Evolutionary conservation across 2,329 filamentous ascomycete genomes (phyloP).

Genomic region (Fusarium agapanthi): DNA sequence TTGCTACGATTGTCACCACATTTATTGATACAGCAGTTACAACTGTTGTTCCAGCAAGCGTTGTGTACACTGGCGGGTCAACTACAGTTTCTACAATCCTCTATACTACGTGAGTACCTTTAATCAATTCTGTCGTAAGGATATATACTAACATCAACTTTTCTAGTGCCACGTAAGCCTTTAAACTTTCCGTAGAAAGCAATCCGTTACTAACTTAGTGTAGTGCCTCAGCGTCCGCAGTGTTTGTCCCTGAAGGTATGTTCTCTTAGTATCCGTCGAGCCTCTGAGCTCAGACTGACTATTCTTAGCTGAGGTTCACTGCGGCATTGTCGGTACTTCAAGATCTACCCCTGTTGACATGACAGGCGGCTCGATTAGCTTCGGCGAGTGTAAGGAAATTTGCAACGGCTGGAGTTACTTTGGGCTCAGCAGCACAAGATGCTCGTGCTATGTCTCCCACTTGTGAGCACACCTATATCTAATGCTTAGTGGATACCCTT

Average conservation of each 20-base stretch:
- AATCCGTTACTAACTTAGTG: background rate
- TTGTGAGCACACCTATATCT: background rate
- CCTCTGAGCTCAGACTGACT: background rate
- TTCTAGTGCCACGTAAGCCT: background rate
- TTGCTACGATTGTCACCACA: background rate
- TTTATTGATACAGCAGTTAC: background rate
- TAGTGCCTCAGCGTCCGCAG: background rate
- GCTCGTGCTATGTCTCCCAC: background rate
- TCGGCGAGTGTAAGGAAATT: background rate
- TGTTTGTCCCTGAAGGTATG: background rate
- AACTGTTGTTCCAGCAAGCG: background rate
- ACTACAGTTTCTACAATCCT: background rate
- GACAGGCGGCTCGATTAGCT: background rate
- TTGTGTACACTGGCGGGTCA: background rate
- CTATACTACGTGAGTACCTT: background rate
- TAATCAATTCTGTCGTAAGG: rapidly evolving
- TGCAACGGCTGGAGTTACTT: background rate
- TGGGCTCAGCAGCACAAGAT: background rate
- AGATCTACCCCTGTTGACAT: background rate
- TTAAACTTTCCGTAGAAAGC: background rate
- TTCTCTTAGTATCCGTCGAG: background rate
- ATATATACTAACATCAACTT: background rate
- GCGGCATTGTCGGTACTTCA: background rate
- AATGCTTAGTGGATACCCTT: background rate
- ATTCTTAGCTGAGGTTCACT: background rate